A percentile compares a stretch with the other conserved stretches of the same genome.
phyloP scores from a whole-genome alignment of 2,329 filamentous ascomycete genomes.

The Tolypocladium paradoxum region DNA sequence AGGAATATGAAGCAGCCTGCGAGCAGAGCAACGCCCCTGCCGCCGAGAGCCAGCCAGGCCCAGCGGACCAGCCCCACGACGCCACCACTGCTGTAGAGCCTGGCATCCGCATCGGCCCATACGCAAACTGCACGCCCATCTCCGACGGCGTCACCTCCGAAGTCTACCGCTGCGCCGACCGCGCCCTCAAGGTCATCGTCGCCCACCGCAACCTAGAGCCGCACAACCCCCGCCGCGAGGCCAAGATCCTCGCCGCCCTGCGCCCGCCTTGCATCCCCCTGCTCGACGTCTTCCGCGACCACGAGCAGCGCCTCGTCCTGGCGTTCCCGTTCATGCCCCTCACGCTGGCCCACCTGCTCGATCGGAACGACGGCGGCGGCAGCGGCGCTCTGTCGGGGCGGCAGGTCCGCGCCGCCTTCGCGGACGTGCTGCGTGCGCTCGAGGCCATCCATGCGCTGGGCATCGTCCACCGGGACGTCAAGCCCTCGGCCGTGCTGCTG shows the following conservation, averaged over 20 bases:
- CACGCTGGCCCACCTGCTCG: conserved; percentile 60
- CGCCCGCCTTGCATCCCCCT: conserved; percentile 52
- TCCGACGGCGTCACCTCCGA: conserved; percentile 66
- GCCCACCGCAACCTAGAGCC: conserved; percentile 64
- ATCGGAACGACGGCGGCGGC: conserved; percentile 18
- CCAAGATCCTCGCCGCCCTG: conserved; percentile 56
- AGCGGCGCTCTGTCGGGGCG: conserved; percentile 13
- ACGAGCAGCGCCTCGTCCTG: conserved; percentile 61
- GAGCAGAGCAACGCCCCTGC: neutral
- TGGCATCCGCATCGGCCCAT: conserved; percentile 41
- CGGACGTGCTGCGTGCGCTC: conserved; percentile 61
- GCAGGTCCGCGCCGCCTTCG: conserved; percentile 37
- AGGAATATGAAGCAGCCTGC: conserved; percentile 44
- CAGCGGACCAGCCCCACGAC: neutral
- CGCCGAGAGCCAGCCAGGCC: neutral
- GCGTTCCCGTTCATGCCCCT: conserved; percentile 76
- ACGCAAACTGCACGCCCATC: conserved; percentile 42
- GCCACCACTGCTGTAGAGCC: neutral
- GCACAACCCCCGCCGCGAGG: conserved; percentile 73
- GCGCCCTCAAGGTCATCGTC: conserved; percentile 77
- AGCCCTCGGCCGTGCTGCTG: conserved; percentile 81
- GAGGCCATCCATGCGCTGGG: conserved; percentile 58
- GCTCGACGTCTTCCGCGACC: conserved; percentile 62
- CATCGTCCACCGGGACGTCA: conserved; percentile 89
- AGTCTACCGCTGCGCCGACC: conserved; percentile 58